Evolutionary conservation across 352 stramenopile species (phyloP), one percentile per base, ranked within the genome.

Genomic region (Peronospora belbahrii): DNA sequence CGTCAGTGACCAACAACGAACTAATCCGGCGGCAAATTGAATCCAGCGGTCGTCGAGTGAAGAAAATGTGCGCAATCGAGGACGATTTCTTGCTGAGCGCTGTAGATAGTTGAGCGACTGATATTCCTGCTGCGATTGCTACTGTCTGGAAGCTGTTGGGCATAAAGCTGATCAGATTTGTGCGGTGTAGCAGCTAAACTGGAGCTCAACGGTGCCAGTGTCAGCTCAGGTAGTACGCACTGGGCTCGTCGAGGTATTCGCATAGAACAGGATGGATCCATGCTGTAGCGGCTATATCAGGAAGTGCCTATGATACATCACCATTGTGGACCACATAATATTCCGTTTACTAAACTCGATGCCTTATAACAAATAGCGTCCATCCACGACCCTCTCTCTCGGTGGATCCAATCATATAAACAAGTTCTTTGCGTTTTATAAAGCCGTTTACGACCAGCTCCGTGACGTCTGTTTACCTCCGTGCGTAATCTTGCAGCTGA

Each of bases 31-130:
- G 53, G 5, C 58, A 62, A 33, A 72, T 63, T 18, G 69, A 51
- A 45, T 75, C 65, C 33, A 75, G 54, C 10, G 65, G 65, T 38
- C 62, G 53, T 28, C 65, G 55, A 31, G 70, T 76, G 48, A 73
- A 76, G 60, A 76, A 76, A 31, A 70, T 65, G 52, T 73, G 62
- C 3, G 45, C 49, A 17, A 71, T 54, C 2, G 52, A 61, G 8
- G 61, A 60, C 11, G 54, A 52, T 31, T 69, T 69, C 37, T 62
- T 67, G 17, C 22, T 18, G 6, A 42, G 2, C 2, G 34, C 13
- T 2, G 32, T 37, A 13, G 31, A 33, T 37, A 13, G 31, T 35
- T 4, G 15, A 19, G 2, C 32, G 2, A 24, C 25, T 30, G n/a
- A n/a, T n/a, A n/a, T n/a, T n/a, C n/a, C n/a, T n/a, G n/a, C 28